Conservation (phyloP, 2,329 filamentous ascomycete species). For the Myriosclerotinia duriaeana region DNA sequence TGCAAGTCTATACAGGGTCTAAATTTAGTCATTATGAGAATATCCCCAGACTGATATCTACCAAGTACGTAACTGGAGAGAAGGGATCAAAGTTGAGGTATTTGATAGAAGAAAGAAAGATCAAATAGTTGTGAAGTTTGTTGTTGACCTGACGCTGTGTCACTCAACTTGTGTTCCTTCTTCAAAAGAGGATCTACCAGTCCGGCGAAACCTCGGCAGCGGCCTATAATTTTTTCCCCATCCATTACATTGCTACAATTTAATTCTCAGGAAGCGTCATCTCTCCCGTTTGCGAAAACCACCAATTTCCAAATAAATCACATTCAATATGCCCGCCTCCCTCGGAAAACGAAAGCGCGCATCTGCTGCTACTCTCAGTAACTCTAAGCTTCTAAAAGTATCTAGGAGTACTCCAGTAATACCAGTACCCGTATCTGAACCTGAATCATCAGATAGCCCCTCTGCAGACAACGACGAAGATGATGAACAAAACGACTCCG, state of each 20-base stretch:
- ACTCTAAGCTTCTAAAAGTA: constrained; percentile 4
- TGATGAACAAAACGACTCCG: constrained; percentile 28
- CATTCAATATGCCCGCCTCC: constrained; percentile 38
- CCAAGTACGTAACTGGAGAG: not conserved
- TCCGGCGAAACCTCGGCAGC: constrained; percentile 21
- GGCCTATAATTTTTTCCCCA: constrained; percentile 5
- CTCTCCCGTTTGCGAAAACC: not conserved
- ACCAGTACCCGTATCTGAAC: not conserved
- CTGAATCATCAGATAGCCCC: constrained; percentile 5
- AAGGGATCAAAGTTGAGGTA: not conserved
- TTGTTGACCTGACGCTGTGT: not conserved
- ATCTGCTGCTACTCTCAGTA: constrained; percentile 39
- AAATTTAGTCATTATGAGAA: constrained; percentile 77
- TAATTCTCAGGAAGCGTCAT: constrained; percentile 24
- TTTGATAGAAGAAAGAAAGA: not conserved
- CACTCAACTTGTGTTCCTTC: constrained; percentile 4
- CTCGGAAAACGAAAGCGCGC: constrained; percentile 51
- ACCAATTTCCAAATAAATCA: constrained; percentile 11
- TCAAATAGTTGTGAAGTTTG: not conserved
- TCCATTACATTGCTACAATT: not conserved
- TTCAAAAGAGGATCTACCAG: constrained; percentile 8
- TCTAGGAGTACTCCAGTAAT: not conserved
- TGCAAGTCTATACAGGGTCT: constrained; percentile 96
- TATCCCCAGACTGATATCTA: not conserved
- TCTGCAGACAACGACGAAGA: not conserved